These are phyloP conservation scores for Solanum chacoense DNA, from an alignment of 305 asterid genomes.

Conservation along the genomic window DNA sequence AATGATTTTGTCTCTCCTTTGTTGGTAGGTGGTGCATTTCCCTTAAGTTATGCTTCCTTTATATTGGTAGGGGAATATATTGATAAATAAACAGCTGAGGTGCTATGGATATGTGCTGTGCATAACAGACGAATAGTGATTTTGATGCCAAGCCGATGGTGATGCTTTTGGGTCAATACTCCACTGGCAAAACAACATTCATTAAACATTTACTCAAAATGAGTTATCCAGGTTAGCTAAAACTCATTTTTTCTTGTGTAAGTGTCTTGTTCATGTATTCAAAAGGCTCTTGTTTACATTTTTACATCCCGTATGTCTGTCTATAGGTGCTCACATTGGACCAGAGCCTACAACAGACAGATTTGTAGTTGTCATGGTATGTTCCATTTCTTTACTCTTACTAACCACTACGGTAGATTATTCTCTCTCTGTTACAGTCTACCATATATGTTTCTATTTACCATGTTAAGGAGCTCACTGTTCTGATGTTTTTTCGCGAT, in stretches of 20 bases:
- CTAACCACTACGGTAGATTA: neutral
- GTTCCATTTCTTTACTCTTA: neutral
- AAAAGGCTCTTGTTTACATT: neutral
- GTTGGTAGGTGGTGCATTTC: slow-evolving; percentile 39
- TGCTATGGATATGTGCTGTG: slow-evolving; percentile 6
- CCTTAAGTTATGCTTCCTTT: neutral
- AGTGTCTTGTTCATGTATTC: neutral
- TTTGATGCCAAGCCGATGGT: slow-evolving; percentile 99
- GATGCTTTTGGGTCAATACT: slow-evolving; percentile 95
- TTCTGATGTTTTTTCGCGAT: neutral
- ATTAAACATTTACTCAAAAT: slow-evolving; percentile 78
- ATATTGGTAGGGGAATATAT: neutral
- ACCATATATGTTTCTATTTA: neutral
- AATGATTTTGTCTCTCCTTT: slow-evolving; percentile 87
- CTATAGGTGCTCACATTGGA: slow-evolving; percentile 91
- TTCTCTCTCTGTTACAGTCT: neutral
- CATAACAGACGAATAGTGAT: slow-evolving; percentile 66
- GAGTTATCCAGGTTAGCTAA: slow-evolving; percentile 67
- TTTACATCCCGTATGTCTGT: neutral
- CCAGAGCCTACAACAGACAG: slow-evolving; percentile 99
- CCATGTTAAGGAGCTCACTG: neutral
- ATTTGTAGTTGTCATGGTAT: slow-evolving; percentile 97
- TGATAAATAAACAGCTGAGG: neutral
- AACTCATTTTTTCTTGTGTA: neutral
- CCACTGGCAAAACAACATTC: slow-evolving; percentile 94